Percentiles rank a stretch among this genome's conserved stretches.
phyloP scores from a whole-genome alignment of 306 rosid genomes.

The Prosopis cineraria region DNA sequence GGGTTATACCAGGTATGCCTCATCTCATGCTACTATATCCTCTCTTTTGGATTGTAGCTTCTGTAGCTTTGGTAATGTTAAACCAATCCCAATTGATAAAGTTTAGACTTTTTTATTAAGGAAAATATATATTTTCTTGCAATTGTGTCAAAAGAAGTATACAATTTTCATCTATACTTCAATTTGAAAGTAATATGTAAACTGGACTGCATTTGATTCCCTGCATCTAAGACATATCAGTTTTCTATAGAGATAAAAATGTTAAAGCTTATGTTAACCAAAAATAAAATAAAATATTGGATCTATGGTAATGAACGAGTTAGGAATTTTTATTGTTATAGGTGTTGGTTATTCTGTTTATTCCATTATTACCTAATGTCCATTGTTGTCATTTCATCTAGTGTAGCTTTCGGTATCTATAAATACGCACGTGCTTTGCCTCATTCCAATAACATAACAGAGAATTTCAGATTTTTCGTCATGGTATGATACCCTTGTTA shows the following conservation, averaged over 20 bases:
- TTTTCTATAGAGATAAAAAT: neutral
- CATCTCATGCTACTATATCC: slow-evolving; percentile 6
- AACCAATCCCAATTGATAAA: neutral
- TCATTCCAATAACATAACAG: too few relatives aligned
- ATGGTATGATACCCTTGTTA: too few relatives aligned
- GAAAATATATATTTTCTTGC: neutral
- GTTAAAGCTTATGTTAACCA: neutral
- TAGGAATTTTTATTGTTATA: neutral
- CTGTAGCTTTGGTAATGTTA: neutral
- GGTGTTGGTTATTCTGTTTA: neutral
- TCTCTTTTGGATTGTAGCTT: neutral
- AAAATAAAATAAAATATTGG: neutral
- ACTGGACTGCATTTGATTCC: neutral
- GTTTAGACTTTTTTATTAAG: neutral
- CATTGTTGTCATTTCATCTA: too few relatives aligned
- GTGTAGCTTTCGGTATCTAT: neutral
- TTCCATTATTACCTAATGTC: too few relatives aligned
- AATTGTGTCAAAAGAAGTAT: neutral
- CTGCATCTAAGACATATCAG: neutral
- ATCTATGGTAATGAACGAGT: neutral
- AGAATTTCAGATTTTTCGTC: too few relatives aligned
- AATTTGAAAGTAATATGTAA: neutral
- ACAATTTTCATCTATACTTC: neutral
- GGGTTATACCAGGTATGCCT: slow-evolving; percentile 71
- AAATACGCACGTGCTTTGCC: neutral